Conservation (phyloP, 1,284 basidiomycete species). For the Cutaneotrichosporon spelunceum region DNA sequence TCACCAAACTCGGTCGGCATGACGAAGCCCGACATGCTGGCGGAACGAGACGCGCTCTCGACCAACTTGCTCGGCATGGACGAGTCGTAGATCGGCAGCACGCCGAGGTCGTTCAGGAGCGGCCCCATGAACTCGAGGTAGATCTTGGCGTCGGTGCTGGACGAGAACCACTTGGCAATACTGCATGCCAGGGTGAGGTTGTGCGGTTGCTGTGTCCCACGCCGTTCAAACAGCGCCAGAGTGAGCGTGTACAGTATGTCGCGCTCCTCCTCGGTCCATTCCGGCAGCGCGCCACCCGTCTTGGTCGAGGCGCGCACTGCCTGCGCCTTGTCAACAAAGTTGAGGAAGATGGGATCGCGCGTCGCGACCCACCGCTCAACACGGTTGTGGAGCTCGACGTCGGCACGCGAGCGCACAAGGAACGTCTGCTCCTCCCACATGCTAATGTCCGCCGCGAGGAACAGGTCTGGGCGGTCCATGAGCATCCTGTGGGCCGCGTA, state of each 20-base stretch:
- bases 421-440: slow-evolving; percentile 64
- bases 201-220: slow-evolving; percentile 64
- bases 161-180: slow-evolving; percentile 62
- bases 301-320: slow-evolving; percentile 49
- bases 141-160: slow-evolving; percentile 43
- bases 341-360: slow-evolving; percentile 54
- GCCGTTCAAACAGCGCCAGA: slow-evolving; percentile 60
- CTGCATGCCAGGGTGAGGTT: slow-evolving; percentile 58
- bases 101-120: slow-evolving; percentile 65
- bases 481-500: slow-evolving; percentile 73
- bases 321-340: slow-evolving; percentile 62
- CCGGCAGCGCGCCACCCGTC: slow-evolving; percentile 24
- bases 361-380: slow-evolving; percentile 59
- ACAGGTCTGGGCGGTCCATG: slow-evolving; percentile 64
- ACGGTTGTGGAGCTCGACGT: slow-evolving; percentile 59
- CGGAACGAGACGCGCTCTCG: slow-evolving; percentile 22
- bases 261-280: slow-evolving; percentile 62
- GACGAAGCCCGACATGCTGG: slow-evolving; percentile 35
- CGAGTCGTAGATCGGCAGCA: slow-evolving; percentile 67
- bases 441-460: slow-evolving; percentile 59
- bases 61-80: slow-evolving; percentile 39
- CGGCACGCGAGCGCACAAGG: slow-evolving; percentile 63
- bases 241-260: slow-evolving; percentile 66
- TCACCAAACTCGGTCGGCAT: slow-evolving; percentile 7
- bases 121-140: slow-evolving; percentile 53